A percentile compares a stretch with the other conserved stretches of the same genome.
Conservation (phyloP, 345 rosid genomes). For the Dovyalis caffra region DNA sequence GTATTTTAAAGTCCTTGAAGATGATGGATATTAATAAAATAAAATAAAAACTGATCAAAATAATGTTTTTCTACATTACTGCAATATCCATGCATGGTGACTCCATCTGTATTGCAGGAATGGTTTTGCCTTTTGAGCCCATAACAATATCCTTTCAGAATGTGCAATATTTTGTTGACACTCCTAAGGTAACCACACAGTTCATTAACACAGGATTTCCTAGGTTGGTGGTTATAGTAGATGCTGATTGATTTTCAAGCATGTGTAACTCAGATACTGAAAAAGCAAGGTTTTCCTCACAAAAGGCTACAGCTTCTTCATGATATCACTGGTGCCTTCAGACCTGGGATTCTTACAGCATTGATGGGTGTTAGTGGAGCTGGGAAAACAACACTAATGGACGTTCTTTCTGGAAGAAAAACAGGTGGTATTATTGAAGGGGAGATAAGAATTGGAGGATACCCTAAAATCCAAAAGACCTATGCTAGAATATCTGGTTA, state of each 20-base stretch:
- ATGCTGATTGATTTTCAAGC: background rate
- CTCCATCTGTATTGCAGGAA: constrained; percentile 10
- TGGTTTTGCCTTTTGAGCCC: constrained; percentile 39
- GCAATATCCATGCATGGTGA: background rate
- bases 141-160: constrained; percentile 30
- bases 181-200: constrained; percentile 26
- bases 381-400: constrained; percentile 52
- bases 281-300: constrained; percentile 29
- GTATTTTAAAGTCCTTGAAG: background rate
- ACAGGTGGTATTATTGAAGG: constrained; percentile 42
- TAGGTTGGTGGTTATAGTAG: background rate
- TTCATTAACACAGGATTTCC: background rate
- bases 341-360: constrained; percentile 47
- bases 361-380: constrained; percentile 50
- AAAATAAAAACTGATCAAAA: too few relatives aligned
- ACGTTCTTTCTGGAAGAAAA: constrained; percentile 57
- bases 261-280: constrained; percentile 19
- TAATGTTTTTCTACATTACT: background rate
- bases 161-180: constrained; percentile 32
- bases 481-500: too few relatives aligned
- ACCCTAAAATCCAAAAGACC: constrained; percentile 46
- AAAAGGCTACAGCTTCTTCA: constrained; percentile 36
- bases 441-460: constrained; percentile 39
- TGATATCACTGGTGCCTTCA: constrained; percentile 42
- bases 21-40: background rate